Conservation (phyloP, 108 stramenopile species). For the Cyclotella choctawhatcheeana region DNA sequence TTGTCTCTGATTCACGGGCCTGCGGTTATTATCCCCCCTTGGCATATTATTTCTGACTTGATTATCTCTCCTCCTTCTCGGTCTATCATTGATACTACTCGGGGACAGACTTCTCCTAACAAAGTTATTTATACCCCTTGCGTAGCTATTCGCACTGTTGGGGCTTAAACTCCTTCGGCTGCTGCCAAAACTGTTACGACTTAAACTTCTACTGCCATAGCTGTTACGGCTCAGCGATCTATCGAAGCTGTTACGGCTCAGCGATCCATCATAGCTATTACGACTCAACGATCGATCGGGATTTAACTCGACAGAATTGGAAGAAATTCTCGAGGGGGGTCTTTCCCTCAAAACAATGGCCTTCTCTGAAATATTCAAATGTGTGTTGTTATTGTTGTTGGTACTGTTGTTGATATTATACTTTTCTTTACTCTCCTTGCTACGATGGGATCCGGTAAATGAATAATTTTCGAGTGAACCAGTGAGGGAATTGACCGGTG, state of each 20-base stretch:
- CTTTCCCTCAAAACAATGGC: conserved; percentile 1
- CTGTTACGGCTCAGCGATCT: too few species aligned
- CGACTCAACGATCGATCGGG: neutral
- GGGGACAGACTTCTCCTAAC: neutral
- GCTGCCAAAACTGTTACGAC: too few species aligned
- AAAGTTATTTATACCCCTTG: neutral
- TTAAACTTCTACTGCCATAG: too few species aligned
- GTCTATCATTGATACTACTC: neutral
- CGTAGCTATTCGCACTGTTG: too few species aligned
- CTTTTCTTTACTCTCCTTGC: too few species aligned
- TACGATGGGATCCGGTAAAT: too few species aligned
- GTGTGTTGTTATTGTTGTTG: neutral
- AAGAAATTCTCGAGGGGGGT: neutral
- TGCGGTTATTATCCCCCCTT: neutral
- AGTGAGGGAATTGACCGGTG: too few species aligned
- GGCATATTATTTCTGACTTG: neutral
- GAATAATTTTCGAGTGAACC: too few species aligned
- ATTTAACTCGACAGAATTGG: conserved; percentile 10
- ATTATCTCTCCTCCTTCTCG: neutral
- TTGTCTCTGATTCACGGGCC: neutral
- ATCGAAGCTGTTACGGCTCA: too few species aligned
- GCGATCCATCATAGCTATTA: too few species aligned
- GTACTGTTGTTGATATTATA: neutral
- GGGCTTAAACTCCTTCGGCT: neutral
- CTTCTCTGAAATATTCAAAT: neutral